These are phyloP conservation scores for Chlorociboria aeruginascens DNA, from an alignment of 495 filamentous ascomycete species.

Conservation along the genomic window DNA sequence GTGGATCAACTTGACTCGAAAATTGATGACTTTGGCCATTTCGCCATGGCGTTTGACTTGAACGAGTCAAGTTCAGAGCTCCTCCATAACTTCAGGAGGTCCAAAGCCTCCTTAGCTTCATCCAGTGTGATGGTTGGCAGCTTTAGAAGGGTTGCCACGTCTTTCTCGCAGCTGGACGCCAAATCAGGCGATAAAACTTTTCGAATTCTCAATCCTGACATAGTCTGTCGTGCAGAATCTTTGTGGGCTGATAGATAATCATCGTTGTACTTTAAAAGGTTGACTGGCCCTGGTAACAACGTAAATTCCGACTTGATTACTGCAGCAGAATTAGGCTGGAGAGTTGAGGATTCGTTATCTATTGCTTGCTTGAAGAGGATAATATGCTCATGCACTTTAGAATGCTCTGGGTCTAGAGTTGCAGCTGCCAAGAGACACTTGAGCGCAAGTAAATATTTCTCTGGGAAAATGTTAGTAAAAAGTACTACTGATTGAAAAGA, in stretches of 20 bases:
- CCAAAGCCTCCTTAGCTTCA: conserved; percentile 47
- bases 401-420: conserved; percentile 54
- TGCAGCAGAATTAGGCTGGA: conserved; percentile 49
- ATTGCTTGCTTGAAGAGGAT: conserved; percentile 56
- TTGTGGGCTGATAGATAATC: conserved; percentile 51
- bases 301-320: conserved; percentile 55
- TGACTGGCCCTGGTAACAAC: conserved; percentile 41
- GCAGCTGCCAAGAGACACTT: conserved; percentile 69
- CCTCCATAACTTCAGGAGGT: conserved; percentile 46
- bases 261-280: conserved; percentile 56
- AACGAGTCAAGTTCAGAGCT: conserved; percentile 46
- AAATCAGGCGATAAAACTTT: conserved; percentile 46
- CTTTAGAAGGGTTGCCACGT: conserved; percentile 45
- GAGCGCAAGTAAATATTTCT: conserved; percentile 72
- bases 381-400: conserved; percentile 67
- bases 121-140: conserved; percentile 40
- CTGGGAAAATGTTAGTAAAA: conserved; percentile 33
- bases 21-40: conserved; percentile 59
- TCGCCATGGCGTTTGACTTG: conserved; percentile 46
- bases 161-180: conserved; percentile 44
- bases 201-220: conserved; percentile 47
- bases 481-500: background rate
- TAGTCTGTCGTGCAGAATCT: conserved; percentile 48
- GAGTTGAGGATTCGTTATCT: conserved; percentile 34
- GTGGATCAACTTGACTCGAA: conserved; percentile 25